Percentiles rank a stretch among this genome's conserved stretches.
phyloP scores from a whole-genome alignment of 2,329 filamentous ascomycete species.

The Colletotrichum cereale region DNA sequence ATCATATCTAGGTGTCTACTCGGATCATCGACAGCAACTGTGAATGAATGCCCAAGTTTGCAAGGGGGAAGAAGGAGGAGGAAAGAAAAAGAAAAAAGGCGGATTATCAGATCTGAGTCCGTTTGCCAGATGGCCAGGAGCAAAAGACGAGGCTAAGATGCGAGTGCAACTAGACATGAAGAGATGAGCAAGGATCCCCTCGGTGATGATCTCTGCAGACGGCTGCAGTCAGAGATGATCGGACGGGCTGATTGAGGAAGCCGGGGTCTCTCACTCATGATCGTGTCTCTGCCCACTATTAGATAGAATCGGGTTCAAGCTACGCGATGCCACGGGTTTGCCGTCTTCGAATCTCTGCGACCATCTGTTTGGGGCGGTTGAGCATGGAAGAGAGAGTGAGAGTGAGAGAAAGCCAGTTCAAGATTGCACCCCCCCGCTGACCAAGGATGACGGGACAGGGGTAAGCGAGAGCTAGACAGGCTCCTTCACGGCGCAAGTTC shows the following conservation, averaged over 20 bases:
- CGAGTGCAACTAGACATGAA: slow-evolving; percentile 20
- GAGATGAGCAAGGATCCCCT: slow-evolving; percentile 22
- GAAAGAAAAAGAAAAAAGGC: not conserved
- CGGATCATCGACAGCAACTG: not conserved
- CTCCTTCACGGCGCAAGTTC: slow-evolving; percentile 24
- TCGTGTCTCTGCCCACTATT: slow-evolving; percentile 18
- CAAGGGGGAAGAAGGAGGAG: not conserved
- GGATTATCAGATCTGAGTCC: slow-evolving; percentile 12
- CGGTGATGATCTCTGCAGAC: slow-evolving; percentile 40
- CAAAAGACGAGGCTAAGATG: slow-evolving; percentile 1
- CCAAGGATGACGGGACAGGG: slow-evolving; percentile 30
- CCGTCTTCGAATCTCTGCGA: slow-evolving; percentile 3
- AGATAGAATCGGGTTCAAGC: not conserved
- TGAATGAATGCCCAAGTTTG: not conserved
- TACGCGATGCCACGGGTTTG: slow-evolving; percentile 22
- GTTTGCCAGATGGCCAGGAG: not conserved
- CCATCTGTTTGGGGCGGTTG: slow-evolving; percentile 13
- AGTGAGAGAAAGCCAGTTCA: slow-evolving; percentile 7
- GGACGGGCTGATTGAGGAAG: slow-evolving; percentile 6
- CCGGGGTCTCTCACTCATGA: slow-evolving; percentile 22
- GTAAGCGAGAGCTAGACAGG: slow-evolving; percentile 32
- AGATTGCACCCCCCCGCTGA: slow-evolving; percentile 11
- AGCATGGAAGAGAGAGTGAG: not conserved
- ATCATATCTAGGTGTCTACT: not conserved
- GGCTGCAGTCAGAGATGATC: slow-evolving; percentile 34